These are phyloP conservation scores for Yueomyces sinensis DNA, from an alignment of 805 yeast species.

Conservation along the genomic window DNA sequence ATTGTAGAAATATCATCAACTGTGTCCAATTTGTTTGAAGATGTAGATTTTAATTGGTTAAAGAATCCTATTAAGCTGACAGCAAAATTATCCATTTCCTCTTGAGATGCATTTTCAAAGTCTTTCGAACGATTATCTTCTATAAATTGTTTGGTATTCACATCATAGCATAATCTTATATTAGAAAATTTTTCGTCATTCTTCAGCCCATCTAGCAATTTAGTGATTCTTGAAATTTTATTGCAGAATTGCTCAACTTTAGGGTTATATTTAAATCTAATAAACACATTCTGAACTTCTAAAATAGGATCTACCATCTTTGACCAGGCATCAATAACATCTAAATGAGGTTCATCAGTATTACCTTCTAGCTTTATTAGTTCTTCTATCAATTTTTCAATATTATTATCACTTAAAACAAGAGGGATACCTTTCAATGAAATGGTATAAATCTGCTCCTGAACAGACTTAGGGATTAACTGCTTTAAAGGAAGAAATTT, in stretches of 20 bases:
- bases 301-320: not conserved
- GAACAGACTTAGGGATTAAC: constrained; percentile 15
- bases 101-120: no score
- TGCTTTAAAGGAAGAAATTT: constrained; percentile 11
- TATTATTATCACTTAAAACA: not conserved
- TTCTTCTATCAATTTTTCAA: not conserved
- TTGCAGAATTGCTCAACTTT: not conserved
- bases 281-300: not conserved
- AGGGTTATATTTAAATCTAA: not conserved
- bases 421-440: constrained; percentile 10
- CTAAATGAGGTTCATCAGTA: not conserved
- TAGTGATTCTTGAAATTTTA: not conserved
- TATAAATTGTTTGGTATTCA: no score
- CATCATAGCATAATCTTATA: no score
- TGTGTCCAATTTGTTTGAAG: not conserved
- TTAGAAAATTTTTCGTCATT: no score
- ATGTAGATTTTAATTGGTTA: not conserved
- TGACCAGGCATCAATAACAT: not conserved
- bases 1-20: constrained; percentile 1
- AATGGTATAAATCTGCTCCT: constrained; percentile 15
- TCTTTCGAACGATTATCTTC: no score
- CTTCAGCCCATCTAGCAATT: not conserved
- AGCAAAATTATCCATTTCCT: no score
- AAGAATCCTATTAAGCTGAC: no score
- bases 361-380: not conserved